Percentiles rank a stretch among this genome's conserved stretches.
These are phyloP conservation scores for Paecilomyces sp. DNA, from an alignment of 2,329 filamentous ascomycete species.

Conservation along the genomic window DNA sequence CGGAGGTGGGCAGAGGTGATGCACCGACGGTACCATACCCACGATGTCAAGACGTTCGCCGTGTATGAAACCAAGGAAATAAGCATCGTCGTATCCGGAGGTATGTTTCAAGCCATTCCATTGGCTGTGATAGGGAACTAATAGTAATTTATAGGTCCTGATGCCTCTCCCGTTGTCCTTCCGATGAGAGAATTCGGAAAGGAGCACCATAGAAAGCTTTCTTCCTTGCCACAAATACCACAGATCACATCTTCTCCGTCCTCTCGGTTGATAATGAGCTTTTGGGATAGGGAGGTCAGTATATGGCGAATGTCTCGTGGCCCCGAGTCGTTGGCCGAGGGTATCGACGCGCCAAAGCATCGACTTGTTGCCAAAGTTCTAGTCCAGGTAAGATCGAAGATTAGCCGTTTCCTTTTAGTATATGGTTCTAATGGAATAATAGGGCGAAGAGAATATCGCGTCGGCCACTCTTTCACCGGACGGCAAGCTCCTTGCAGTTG, in stretches of 20 bases:
- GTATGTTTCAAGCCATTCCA: conserved; percentile 41
- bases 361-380: conserved; percentile 61
- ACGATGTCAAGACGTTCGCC: conserved; percentile 93
- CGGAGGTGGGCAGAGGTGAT: conserved; percentile 76
- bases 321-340: conserved; percentile 41
- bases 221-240: conserved; percentile 74
- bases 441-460: conserved; percentile 75
- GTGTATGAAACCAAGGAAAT: conserved; percentile 77
- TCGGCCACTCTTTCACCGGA: conserved; percentile 64
- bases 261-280: conserved; percentile 73
- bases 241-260: conserved; percentile 65
- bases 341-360: conserved; percentile 29
- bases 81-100: conserved; percentile 86
- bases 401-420: conserved; percentile 31
- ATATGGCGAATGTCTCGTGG: conserved; percentile 61
- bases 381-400: conserved; percentile 30
- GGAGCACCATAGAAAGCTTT: conserved; percentile 74
- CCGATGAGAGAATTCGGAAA: conserved; percentile 70
- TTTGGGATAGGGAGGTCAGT: conserved; percentile 84
- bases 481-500: conserved; percentile 67
- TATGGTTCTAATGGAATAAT: conserved; percentile 1
- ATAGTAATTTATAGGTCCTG: conserved; percentile 56
- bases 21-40: conserved; percentile 78
- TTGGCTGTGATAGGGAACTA: conserved; percentile 17
- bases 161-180: conserved; percentile 73